Conservation (phyloP, 116 monocot species). For the Dioscorea cayenensis region DNA sequence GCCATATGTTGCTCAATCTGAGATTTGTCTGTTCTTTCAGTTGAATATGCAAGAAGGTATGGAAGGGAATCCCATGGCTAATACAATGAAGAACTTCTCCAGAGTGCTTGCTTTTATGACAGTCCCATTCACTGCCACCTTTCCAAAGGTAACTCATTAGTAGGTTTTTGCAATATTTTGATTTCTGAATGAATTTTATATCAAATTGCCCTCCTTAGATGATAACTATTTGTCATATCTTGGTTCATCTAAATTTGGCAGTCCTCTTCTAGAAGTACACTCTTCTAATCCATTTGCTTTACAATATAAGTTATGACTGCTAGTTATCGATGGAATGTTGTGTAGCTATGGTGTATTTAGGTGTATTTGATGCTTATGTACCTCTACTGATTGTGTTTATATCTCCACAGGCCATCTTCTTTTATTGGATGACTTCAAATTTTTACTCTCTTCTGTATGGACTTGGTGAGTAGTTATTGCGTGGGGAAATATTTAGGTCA, state of each 20-base stretch:
- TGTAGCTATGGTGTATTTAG: neutral
- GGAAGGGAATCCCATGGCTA: conserved; percentile 86
- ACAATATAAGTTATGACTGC: neutral
- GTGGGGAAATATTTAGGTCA: neutral
- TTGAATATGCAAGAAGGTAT: conserved; percentile 96
- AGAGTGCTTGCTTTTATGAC: conserved; percentile 73
- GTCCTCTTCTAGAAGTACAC: no score
- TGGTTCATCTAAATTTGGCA: no score
- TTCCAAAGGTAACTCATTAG: conserved; percentile 70
- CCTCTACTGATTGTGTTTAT: conserved; percentile 1
- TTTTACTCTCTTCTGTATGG: conserved; percentile 86
- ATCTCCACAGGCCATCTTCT: conserved; percentile 78
- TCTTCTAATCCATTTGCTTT: no score
- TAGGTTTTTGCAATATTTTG: no score
- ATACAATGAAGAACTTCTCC: conserved; percentile 87
- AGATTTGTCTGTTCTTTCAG: conserved; percentile 23
- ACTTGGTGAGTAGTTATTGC: conserved; percentile 31
- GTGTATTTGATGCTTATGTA: neutral
- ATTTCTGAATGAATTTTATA: no score
- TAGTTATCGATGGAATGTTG: neutral
- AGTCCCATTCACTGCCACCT: conserved; percentile 75
- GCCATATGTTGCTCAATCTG: neutral
- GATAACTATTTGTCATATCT: no score
- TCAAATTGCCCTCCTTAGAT: no score
- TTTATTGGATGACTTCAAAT: conserved; percentile 97